Evolutionary conservation across 805 yeast genomes (phyloP), one percentile per base, ranked within the genome.

Genomic region (Candida ipomoeae): DNA sequence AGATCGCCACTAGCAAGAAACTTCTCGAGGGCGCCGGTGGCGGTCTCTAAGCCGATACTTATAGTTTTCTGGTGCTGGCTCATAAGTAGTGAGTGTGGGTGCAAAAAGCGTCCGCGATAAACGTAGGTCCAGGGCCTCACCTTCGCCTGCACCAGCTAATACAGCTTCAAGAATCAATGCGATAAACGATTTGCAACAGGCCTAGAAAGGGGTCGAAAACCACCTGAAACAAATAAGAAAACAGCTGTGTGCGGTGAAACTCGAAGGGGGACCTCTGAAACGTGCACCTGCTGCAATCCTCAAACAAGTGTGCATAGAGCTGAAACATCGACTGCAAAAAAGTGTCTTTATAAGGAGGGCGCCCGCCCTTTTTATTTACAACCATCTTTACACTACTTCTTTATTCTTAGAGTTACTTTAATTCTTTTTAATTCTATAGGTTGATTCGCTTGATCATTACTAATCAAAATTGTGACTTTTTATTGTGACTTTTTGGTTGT

Each of bases 11-110:
- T 49, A 15, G 44, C 48, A 14, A 53, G 46, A 23, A 53, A 49
- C 18, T 50, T 53, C 5, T 51, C 47, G 20, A 53, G 51, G 11
- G 55, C 55, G 23, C 48, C 50, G 8, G 55, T 50, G 7, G 55
- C 55, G 2, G 53, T 44, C 43, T 49, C 55, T n/a, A 53, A 49
- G 21, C 55, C 51, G 5, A 53, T 53, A 38, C 51, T 53, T 36
- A 53, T 47, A n/a, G 55, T 53, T 17, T 52, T 43, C n/a, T 53
- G 51, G 23, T 26, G 39, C 3, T 39, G 23, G 20, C 33, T 40
- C 55, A 52, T 52, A 15, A 35, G 17, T 17, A 23, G 46, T 26
- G 29, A 26, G 13, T 23, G 39, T 34, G 46, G 46, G 31, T 44
- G 46, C 46, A 35, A 44, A 44, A 29, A 32, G 43, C 38, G 8